Conservation (phyloP, 352 stramenopile species). For the Globisporangium takayamanum region DNA sequence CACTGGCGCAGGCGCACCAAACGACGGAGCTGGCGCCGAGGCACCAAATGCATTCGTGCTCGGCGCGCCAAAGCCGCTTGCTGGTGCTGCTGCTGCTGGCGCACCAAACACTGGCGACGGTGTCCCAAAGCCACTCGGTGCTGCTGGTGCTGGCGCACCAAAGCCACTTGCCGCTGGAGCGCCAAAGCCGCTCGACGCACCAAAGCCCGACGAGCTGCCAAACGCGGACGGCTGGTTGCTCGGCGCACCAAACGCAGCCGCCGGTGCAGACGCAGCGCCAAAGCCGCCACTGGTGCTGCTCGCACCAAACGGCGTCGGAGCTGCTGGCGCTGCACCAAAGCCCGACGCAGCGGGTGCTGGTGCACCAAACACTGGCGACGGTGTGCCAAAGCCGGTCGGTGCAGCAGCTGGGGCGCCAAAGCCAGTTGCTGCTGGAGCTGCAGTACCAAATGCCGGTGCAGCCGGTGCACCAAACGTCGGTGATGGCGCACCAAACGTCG, state of each 20-base stretch:
- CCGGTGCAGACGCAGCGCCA: not conserved
- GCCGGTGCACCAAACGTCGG: slow-evolving; percentile 18
- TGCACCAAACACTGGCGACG: slow-evolving; percentile 6
- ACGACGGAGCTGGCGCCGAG: slow-evolving; percentile 11
- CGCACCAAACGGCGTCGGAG: slow-evolving; percentile 24
- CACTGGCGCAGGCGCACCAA: slow-evolving; percentile 14
- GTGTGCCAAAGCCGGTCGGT: not conserved
- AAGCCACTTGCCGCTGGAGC: slow-evolving; percentile 17
- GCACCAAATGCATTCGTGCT: slow-evolving; percentile 11
- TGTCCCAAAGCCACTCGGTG: slow-evolving; percentile 2
- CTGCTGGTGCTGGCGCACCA: slow-evolving; percentile 8
- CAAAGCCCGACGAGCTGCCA: slow-evolving; percentile 15
- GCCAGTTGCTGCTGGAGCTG: slow-evolving; percentile 2
- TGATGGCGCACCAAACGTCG: slow-evolving; percentile 1
- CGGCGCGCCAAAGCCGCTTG: slow-evolving; percentile 23
- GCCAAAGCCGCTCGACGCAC: slow-evolving; percentile 13
- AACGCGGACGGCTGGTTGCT: not conserved
- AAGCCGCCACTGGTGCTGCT: slow-evolving; percentile 6
- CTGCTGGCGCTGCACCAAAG: slow-evolving; percentile 8
- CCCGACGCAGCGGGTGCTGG: slow-evolving; percentile 9
- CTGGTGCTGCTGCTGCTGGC: slow-evolving; percentile 8
- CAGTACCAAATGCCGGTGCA: slow-evolving; percentile 9
- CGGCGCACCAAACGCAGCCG: too few relatives aligned
- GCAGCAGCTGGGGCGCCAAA: not conserved
- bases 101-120: slow-evolving; percentile 10